Base-by-base conservation (phyloP, 192 early-diverging fungal species). In the Haplosporangium gracile region DNA sequence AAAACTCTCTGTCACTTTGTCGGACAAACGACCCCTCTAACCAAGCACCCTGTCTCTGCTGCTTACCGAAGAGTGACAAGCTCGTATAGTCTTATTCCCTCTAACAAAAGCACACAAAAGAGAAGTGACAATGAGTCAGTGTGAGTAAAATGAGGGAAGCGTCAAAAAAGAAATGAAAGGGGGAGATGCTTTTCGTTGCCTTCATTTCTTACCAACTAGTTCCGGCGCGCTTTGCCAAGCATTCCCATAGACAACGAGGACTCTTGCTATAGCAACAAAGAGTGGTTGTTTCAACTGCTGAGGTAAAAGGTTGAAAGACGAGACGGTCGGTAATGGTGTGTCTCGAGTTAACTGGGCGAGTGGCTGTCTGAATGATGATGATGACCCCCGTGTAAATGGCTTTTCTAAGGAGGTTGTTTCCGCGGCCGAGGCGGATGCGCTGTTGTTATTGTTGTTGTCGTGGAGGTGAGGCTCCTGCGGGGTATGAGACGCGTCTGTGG, bases 141-240 rank as follows among this genome's bases (percentile, higher is more conserved):
- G 29, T 65, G 60, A 65, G 60, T 18, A 42, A 60, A 39, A 75
- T 24, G 69, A 74, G 49, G 24, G 7, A 53, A 5, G 55, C 24
- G 55, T 57, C 18, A n/a, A 26, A 15, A 65, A 32, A 15, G n/a
- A 32, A 32, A 9, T 26, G 60, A 32, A 65, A 7, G 55, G 9
- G 9, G 26, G 26, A 2, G 11, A 9, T 40, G 34, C 26, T 13
- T 45, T 45, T 57, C n/a, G 26, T 75, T 26, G 32, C 7, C 4
- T 47, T 70, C 26, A 65, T 45, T 26, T 47, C 84, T 43, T 86
- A 86, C 84, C 84, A 47, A 86, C 79, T 36, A 86, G 68, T 69
- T 86, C 84, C 7, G 74, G 74, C 24, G 84, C 75, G 24, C 79
- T 86, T 36, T 81, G 79, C 84, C 84, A 86, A 39, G 42, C 75